Base-by-base conservation (phyloP, 148 eudicot genomes). In the Rhododendron molle region DNA sequence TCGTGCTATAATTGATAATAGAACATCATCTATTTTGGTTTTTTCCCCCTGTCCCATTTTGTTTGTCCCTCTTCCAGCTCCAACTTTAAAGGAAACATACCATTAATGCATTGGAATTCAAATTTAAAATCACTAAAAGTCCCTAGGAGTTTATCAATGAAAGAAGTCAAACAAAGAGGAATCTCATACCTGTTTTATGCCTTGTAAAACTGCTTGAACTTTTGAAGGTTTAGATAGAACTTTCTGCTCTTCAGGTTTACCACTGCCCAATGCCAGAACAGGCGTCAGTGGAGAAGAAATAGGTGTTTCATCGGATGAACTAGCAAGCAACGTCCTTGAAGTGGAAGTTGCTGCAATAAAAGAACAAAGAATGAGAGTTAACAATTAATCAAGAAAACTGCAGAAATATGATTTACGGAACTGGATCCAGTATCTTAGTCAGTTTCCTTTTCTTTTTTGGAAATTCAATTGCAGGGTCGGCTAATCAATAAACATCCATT, bases 231-330 rank as follows among this genome's bases (percentile, higher is more conserved):
- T 96, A 82, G 92, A 85, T 83, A 92, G 89, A 82, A 88, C 93
- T 85, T 92, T 90, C 89, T 95, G 92, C 83, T 91, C 88, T 91
- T 93, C 94, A 83, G 90, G 69, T 76, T 88, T 89, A n/a, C 90
- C 96, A 85, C 91, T 90, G 34, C 88, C 73, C 18, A 86, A 77
- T 30, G 94, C 91, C 86, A 94, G 82, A 78, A 89, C 89, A 73
- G 98, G 98, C 71, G 93, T 92, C 83, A 96, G 78, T 62, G 98
- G 98, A 79, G 99, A 96, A 82, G 98, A 88, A 83, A 93, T 85
- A 43, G 98, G 98, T 74, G 91, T 82, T 80, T 90, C 93, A 80
- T 93, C 94, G 43, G 95, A 90, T 81, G 93, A 89, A 79, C 91
- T 92, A 36, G 95, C 91, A 81, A 92, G 94, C 85, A 93, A 86